Base-by-base conservation (phyloP, 73 alveolate genomes). In the Effrenium voratum region DNA sequence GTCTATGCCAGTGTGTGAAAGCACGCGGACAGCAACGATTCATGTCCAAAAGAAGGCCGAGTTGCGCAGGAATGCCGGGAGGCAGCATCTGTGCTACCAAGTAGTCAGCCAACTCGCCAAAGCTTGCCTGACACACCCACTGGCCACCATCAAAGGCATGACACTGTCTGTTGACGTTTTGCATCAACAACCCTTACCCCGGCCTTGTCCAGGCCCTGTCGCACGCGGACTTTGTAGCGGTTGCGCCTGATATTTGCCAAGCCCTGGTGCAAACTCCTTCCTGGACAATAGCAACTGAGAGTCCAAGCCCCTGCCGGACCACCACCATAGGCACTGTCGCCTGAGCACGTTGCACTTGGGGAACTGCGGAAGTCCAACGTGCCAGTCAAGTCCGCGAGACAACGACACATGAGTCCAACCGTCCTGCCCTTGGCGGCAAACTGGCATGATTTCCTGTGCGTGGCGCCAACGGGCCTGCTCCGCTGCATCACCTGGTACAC, bases 251-350 rank as follows among this genome's bases (percentile, higher is more conserved):
- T 19, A 44, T n/a, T 26, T n/a, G n/a, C n/a, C n/a, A n/a, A n/a
- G n/a, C n/a, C n/a, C n/a, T n/a, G n/a, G n/a, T n/a, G n/a, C n/a
- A n/a, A n/a, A n/a, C n/a, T n/a, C n/a, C n/a, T n/a, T n/a, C n/a
- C n/a, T n/a, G n/a, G n/a, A n/a, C n/a, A n/a, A n/a, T n/a, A n/a
- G n/a, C n/a, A n/a, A n/a, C n/a, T n/a, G n/a, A n/a, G n/a, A n/a
- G n/a, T n/a, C n/a, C n/a, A n/a, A 44, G 76, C 95, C 95, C 95
- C 47, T 87, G 95, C 45, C 95, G 95, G 45, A 87, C 84, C 72
- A 87, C 34, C 85, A 87, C 95, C 24, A 70, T 43, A 13, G 28
- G 43, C 0, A 40, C 41, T 12, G n/a, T 26, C 43, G 77, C 77
- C 77, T 66, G 15, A 5, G 30, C 73, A 57, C n/a, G 5, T 5